phyloP scores from a whole-genome alignment of 768 basidiomycete genomes.

The Cystofilobasidium capitatum region DNA sequence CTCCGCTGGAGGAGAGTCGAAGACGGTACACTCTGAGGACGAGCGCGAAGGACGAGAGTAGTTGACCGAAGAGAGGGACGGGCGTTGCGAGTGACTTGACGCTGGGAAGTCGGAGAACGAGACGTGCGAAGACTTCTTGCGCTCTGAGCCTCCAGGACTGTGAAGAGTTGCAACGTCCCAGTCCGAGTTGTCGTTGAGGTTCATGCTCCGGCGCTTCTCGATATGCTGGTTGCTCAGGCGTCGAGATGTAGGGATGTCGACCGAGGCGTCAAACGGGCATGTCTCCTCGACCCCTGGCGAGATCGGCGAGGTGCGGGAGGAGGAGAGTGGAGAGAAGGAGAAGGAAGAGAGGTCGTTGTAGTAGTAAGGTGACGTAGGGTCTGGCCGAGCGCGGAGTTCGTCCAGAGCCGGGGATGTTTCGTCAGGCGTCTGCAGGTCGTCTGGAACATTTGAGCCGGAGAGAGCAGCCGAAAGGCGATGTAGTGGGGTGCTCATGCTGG shows the following conservation, averaged over 20 bases:
- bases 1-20: neutral
- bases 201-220: neutral
- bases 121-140: slow-evolving; percentile 4
- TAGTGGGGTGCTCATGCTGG: neutral
- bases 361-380: neutral
- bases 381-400: neutral
- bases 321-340: neutral
- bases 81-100: neutral
- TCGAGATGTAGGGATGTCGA: neutral
- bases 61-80: slow-evolving; percentile 1
- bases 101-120: neutral
- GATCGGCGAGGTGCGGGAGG: neutral
- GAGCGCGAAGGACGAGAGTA: neutral
- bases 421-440: neutral
- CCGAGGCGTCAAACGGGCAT: neutral
- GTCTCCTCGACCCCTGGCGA: neutral
- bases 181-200: neutral
- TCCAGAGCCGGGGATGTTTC: neutral
- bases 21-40: neutral
- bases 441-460: neutral
- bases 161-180: neutral
- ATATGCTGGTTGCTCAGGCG: neutral
- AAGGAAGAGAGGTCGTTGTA: neutral
- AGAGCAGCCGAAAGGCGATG: neutral
- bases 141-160: neutral